Base-by-base conservation (phyloP, 2,329 filamentous ascomycete species). In the Cercospora zeae-maydis region DNA sequence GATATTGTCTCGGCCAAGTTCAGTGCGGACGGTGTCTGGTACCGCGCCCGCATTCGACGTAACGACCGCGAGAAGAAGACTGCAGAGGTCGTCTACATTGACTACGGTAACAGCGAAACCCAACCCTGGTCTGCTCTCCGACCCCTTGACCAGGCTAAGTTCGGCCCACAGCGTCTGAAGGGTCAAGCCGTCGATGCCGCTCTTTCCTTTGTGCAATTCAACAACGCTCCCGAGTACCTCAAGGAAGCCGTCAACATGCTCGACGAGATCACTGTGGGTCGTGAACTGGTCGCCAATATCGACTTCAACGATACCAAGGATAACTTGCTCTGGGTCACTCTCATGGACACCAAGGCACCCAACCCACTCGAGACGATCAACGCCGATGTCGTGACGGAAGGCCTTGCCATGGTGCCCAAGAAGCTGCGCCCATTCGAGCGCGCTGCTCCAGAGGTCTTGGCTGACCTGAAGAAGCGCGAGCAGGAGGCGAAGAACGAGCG, bases 391-490 rank as follows among this genome's bases (percentile, higher is more conserved):
- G 85, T 97, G 14, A 84, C 83, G 11, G 89, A 91, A 72, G 95
- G 95, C 39, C 84, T 93, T 69, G 93, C 90, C 37, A 92, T 97
- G 89, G 91, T 98, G 39, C 90, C 92, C 19, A 87, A 86, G 75
- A 98, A 98, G 83, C 81, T 97, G 73, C 95, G 92, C 85, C 82
- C 87, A 0, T 98, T 93, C 90, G 95, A 98, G 83, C 84, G 89
- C 63, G 87, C 86, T 8, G 90, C 91, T 51, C 84, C 84, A 62
- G 84, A 90, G 34, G 86, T 92, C 47, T 78, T 96, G 66, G 85
- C 86, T 76, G 85, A 85, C 70, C 80, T 97, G 65, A 88, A 85
- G 73, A 84, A 89, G 76, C 85, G 89, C 57, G 89, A 96, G 81
- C 82, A 84, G 36, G 83, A 88, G 76, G 93, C 93, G 4, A 96